Conservation (phyloP, 2,329 filamentous ascomycete genomes). For the Emmonsia crescens region DNA sequence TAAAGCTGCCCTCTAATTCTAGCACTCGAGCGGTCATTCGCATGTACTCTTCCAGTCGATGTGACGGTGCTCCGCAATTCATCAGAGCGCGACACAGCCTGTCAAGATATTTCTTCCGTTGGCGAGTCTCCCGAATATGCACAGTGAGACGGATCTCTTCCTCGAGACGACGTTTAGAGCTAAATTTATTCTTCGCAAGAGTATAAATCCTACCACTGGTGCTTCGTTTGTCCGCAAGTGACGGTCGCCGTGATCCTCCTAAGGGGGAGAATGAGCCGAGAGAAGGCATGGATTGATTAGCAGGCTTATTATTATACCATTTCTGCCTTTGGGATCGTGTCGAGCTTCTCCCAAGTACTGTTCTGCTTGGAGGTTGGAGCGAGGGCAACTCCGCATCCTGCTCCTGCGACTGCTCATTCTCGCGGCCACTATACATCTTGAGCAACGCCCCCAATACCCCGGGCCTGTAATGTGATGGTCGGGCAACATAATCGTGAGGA, state of each 20-base stretch:
- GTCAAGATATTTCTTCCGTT: conserved; percentile 70
- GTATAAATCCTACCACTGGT: conserved; percentile 20
- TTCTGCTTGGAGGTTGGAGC: conserved; percentile 9
- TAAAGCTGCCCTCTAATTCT: conserved; percentile 77
- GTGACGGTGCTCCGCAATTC: conserved; percentile 81
- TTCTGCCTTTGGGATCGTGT: conserved; percentile 23
- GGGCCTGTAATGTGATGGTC: conserved; percentile 56
- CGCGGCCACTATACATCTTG: conserved; percentile 53
- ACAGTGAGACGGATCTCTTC: conserved; percentile 49
- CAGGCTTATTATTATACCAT: conserved; percentile 33
- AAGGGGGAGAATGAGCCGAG: conserved; percentile 15
- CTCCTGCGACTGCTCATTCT: conserved; percentile 21
- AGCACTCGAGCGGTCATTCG: conserved; percentile 80
- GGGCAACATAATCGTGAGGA: conserved; percentile 48
- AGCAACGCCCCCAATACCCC: conserved; percentile 64
- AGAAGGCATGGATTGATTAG: conserved; percentile 26
- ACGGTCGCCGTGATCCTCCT: conserved; percentile 7
- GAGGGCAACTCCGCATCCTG: conserved; percentile 5
- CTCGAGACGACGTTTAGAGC: conserved; percentile 16
- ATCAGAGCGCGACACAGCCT: conserved; percentile 79
- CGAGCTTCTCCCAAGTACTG: not conserved
- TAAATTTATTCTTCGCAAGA: conserved; percentile 16
- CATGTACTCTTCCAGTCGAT: conserved; percentile 83
- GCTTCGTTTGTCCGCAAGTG: not conserved
- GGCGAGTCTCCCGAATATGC: conserved; percentile 58